Evolutionary conservation across 2,329 filamentous ascomycete genomes (phyloP), one percentile per base, ranked within the genome.

Genomic region (Nemania serpens): DNA sequence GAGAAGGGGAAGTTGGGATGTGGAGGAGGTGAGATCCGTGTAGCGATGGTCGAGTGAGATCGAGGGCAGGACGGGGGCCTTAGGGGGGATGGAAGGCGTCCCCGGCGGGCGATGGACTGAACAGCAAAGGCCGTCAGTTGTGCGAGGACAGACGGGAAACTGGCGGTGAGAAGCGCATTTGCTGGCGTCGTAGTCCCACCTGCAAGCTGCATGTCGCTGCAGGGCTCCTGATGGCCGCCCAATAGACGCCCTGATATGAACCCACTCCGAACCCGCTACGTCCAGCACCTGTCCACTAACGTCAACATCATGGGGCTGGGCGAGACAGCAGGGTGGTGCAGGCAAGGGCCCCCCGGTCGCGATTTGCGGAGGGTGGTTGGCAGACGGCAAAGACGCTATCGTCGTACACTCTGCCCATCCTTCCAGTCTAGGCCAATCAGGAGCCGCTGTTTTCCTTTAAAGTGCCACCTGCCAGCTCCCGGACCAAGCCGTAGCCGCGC

Each of bases 111-210:
- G 61, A 69, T 65, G 56, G 59, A 59, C 62, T 63, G 59, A 50
- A 48, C 36, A 57, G 49, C 36, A 62, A 62, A 69, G 68, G 62
- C 66, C 66, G 66, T 58, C 67, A 65, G 66, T 70, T 69, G 70
- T 71, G 64, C 62, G 70, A 72, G 69, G 66, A 63, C 61, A 67
- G 61, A 67, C 69, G 67, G 70, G 68, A 71, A 72, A 73, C 70
- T 73, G 71, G 71, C 71, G 71, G 71, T 73, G 71, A 72, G 69
- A 64, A 69, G 65, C 67, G 67, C 69, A 70, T 69, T 64, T 66
- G 69, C 67, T 71, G 70, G 70, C 70, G 69, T 71, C 62, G 67
- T 61, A 64, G 68, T 70, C 71, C 71, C 71, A 72, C 71, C 70
- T 72, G 68, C 71, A 69, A 67, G 65, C 67, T 73, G 71, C 70